Base-by-base conservation (phyloP, 2,329 filamentous ascomycete species). In the Aspergillus hortae region DNA sequence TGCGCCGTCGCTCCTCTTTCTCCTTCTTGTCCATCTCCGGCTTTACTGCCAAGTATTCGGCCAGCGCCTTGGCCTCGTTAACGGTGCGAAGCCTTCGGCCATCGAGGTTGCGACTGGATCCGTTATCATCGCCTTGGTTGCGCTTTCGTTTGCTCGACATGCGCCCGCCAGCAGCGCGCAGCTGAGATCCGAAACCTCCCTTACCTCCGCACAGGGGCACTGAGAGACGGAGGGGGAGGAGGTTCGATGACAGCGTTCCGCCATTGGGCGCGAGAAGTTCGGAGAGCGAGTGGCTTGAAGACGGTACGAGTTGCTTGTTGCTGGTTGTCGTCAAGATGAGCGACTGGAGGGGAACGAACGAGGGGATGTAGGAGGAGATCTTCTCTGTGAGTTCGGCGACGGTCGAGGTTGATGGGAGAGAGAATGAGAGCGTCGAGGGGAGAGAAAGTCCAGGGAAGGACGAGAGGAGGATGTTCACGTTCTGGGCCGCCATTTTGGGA, bases 11-110 rank as follows among this genome's bases (percentile, higher is more conserved):
- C 72, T 88, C 87, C 67, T 96, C 92, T 65, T 91, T 92, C 69
- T 97, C 91, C 67, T 90, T 90, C 72, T 87, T 86, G 57, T 96
- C 94, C 92, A 99, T 96, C 55, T 96, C 92, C 0, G 95, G 94
- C 69, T 97, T 96, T 60, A 95, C 89, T 2, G 92, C 90, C 2
- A 97, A 81, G 65, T 96, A 97, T 69, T 97, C 92, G 0, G 95
- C 94, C 17, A 99, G 78, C 1, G 90, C 89, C 72, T 99, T 99
- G 32, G 94, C 94, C 69, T 99, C 94, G 35, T 89, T 92, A 25
- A 97, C 90, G 2, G 94, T 97, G 46, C 95, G 86, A 50, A 99
- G 72, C 51, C 94, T 83, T 19, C 94, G 85, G 0, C 94, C 94
- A 64, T 97, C 94, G 2, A 99, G 80, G 60, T 97, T 99, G 57